These are phyloP conservation scores for Nakaseomyces sp. DNA, from an alignment of 1,139 yeast species.

Conservation along the genomic window DNA sequence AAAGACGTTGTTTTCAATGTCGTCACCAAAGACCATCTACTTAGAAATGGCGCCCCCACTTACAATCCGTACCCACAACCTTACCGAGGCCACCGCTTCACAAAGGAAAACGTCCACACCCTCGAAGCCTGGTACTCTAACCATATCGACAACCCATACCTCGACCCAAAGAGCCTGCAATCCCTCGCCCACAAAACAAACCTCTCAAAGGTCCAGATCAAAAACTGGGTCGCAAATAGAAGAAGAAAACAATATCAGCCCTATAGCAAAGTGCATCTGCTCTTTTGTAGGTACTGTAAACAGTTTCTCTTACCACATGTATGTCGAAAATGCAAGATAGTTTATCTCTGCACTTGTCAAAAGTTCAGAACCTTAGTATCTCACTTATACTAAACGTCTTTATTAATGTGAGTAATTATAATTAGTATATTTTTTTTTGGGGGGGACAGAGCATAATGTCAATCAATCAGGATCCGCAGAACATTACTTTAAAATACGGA, in stretches of 20 bases:
- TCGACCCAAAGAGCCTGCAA: slow-evolving; percentile 12
- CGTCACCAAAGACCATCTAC: slow-evolving; percentile 7
- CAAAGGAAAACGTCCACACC: slow-evolving; percentile 12
- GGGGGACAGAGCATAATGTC: too few relatives aligned
- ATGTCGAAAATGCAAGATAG: too few relatives aligned
- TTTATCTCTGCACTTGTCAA: too few relatives aligned
- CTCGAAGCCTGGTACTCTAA: slow-evolving; percentile 19
- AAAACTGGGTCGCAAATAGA: slow-evolving; percentile 25
- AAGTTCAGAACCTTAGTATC: too few relatives aligned
- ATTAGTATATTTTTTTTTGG: too few relatives aligned
- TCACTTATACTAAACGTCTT: too few relatives aligned
- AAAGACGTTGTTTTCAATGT: slow-evolving; percentile 6
- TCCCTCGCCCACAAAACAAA: slow-evolving; percentile 12
- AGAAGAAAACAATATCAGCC: slow-evolving; percentile 9
- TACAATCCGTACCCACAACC: not conserved
- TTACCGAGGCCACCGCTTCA: slow-evolving; percentile 19
- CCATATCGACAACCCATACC: slow-evolving; percentile 18
- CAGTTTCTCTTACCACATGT: too few relatives aligned
- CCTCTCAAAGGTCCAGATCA: slow-evolving; percentile 17
- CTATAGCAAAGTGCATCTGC: too few relatives aligned
- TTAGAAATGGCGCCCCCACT: slow-evolving; percentile 1
- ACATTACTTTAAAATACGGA: too few relatives aligned
- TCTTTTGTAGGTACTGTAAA: too few relatives aligned
- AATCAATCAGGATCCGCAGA: too few relatives aligned
- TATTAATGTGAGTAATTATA: too few relatives aligned